phyloP scores from a whole-genome alignment of 345 rosid genomes.

The Boechera divaricarpa region DNA sequence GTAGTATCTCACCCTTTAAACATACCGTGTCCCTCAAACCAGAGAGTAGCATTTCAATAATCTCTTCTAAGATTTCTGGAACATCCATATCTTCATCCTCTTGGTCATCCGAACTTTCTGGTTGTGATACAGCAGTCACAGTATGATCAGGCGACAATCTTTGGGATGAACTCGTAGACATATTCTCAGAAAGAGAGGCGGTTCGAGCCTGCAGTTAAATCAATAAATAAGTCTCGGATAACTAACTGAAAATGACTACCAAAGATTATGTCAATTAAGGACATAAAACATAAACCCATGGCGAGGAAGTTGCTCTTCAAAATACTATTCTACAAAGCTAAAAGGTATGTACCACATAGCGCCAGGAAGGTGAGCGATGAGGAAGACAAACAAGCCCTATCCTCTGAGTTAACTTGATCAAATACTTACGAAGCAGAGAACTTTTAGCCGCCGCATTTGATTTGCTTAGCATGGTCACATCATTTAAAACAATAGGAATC shows the following conservation, averaged over 20 bases:
- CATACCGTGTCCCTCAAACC: constrained; percentile 92
- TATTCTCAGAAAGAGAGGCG: constrained; percentile 66
- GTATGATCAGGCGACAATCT: constrained; percentile 47
- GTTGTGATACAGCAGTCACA: constrained; percentile 36
- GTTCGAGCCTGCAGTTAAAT: constrained; percentile 61
- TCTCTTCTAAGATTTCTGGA: constrained; percentile 89
- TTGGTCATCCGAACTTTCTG: constrained; percentile 47
- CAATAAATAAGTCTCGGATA: constrained; percentile 26
- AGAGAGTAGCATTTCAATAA: constrained; percentile 83
- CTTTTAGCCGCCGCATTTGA: constrained; percentile 69
- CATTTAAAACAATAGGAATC: constrained; percentile 66
- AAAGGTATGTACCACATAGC: constrained; percentile 73
- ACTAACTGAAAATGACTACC: constrained; percentile 28
- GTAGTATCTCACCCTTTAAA: constrained; percentile 48
- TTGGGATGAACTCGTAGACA: constrained; percentile 51
- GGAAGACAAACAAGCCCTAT: constrained; percentile 89
- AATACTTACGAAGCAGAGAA: constrained; percentile 83
- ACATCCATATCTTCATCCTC: constrained; percentile 84
- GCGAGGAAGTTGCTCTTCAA: constrained; percentile 24
- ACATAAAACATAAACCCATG: constrained; percentile 12
- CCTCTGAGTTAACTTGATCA: constrained; percentile 85
- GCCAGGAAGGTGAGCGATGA: constrained; percentile 81
- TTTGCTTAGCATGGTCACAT: constrained; percentile 61
- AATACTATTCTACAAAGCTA: constrained; percentile 11
- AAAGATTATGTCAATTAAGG: constrained; percentile 10